A percentile compares a stretch with the other conserved stretches of the same genome.
Evolutionary conservation across 345 rosid species (phyloP).

Genomic region (Toxicodendron radicans): DNA sequence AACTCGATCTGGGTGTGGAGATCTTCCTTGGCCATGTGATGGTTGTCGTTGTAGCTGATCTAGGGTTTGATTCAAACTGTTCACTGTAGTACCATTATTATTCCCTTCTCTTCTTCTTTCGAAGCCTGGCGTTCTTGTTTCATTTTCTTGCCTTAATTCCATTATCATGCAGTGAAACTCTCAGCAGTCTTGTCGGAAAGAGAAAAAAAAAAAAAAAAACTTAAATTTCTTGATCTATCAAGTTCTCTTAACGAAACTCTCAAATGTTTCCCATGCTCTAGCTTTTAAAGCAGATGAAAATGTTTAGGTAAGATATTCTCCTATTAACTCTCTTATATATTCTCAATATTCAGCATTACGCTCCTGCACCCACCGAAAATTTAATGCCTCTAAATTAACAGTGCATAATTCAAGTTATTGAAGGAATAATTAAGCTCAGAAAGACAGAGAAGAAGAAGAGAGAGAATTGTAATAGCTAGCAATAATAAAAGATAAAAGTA

Average conservation of each 20-base stretch:
- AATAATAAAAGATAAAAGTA: background rate
- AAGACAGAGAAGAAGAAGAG: background rate
- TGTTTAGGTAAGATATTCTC: background rate
- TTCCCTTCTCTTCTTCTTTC: constrained; percentile 55
- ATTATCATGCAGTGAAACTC: constrained; percentile 7
- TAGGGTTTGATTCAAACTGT: constrained; percentile 71
- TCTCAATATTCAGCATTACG: constrained; percentile 14
- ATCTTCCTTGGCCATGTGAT: constrained; percentile 23
- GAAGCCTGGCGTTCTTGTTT: constrained; percentile 29
- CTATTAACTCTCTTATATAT: background rate
- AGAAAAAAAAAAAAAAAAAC: background rate
- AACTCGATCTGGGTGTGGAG: constrained; percentile 42
- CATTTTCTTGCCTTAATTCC: constrained; percentile 50
- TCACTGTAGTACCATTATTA: constrained; percentile 40
- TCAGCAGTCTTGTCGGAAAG: background rate
- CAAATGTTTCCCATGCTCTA: background rate
- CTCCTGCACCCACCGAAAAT: constrained; percentile 22
- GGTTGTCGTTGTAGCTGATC: constrained; percentile 42
- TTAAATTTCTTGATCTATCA: constrained; percentile 1
- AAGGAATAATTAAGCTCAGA: background rate
- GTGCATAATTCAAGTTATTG: background rate
- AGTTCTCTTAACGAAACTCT: background rate
- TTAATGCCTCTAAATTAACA: constrained; percentile 14
- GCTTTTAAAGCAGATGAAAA: too few relatives aligned
- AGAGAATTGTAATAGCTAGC: background rate